Percentiles rank a stretch among this genome's conserved stretches.
Evolutionary conservation across 345 rosid species (phyloP).

Genomic region (Xanthoceras sorbifolium): DNA sequence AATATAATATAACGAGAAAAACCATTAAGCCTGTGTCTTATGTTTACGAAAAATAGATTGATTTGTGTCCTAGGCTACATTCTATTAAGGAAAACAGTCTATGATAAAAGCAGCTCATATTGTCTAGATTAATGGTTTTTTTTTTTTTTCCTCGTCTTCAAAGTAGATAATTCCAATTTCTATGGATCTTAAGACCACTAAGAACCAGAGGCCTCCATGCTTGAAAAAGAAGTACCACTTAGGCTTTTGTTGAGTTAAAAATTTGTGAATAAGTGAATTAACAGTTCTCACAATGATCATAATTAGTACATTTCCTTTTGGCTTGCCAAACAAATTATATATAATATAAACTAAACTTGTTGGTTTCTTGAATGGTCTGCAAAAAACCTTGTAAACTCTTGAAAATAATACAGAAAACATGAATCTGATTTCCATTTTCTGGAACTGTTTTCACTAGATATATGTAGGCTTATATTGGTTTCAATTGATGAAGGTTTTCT

Average conservation of each 20-base stretch:
- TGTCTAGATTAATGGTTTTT: neutral
- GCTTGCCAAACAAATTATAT: neutral
- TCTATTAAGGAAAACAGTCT: neutral
- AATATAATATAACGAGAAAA: neutral
- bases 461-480: neutral
- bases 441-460: neutral
- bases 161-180: neutral
- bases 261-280: neutral
- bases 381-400: constrained; percentile 4
- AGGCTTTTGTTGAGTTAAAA: neutral
- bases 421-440: neutral
- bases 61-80: neutral
- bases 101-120: neutral
- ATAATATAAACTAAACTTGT: neutral
- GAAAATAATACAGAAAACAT: neutral
- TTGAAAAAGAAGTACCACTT: neutral
- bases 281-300: neutral
- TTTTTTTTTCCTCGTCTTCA: neutral
- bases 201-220: neutral
- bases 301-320: neutral
- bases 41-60: neutral
- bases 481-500: constrained; percentile 13
- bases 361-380: neutral
- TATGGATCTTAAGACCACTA: neutral
- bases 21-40: neutral